Percentiles rank a stretch among this genome's conserved stretches.
Conservation (phyloP, 768 basidiomycete species). For the Asterophora lycoperdoides region DNA sequence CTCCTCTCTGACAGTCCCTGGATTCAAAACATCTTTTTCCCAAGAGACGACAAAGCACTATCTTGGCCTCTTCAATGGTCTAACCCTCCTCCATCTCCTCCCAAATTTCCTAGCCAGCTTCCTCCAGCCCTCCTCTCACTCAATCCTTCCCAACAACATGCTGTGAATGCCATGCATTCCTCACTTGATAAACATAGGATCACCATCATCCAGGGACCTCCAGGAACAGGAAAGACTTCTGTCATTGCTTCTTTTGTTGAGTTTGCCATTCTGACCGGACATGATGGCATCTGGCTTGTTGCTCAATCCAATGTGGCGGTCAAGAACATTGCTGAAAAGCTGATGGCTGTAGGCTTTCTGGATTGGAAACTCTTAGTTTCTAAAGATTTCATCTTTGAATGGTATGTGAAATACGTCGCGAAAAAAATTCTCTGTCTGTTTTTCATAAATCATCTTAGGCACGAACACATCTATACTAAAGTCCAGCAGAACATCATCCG, state of each 20-base stretch:
- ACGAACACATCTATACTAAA: conserved; percentile 66
- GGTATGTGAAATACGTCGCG: conserved; percentile 36
- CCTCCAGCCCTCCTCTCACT: conserved; percentile 20
- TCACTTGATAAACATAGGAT: conserved; percentile 30
- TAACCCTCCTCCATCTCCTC: not conserved
- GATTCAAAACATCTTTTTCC: conserved; percentile 48
- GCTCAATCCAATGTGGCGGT: conserved; percentile 87
- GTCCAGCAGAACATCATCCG: conserved; percentile 49
- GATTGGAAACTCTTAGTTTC: conserved; percentile 73
- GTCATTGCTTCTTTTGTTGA: conserved; percentile 65
- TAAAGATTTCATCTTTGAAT: conserved; percentile 55
- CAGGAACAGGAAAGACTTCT: conserved; percentile 71
- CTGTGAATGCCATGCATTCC: conserved; percentile 47
- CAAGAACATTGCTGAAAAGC: conserved; percentile 84
- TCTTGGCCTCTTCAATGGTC: conserved; percentile 41
- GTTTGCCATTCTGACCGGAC: conserved; percentile 35
- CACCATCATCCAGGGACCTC: conserved; percentile 50
- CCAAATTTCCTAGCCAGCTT: not conserved
- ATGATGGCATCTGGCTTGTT: conserved; percentile 67
- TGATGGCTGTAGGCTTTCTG: conserved; percentile 47
- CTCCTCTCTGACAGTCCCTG: conserved; percentile 40
- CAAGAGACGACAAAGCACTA: conserved; percentile 21
- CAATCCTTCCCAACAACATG: conserved; percentile 44
- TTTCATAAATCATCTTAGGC: conserved; percentile 41
- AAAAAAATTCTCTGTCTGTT: not conserved